Conservation (phyloP, 495 filamentous ascomycete genomes). For the Letharia columbiana region DNA sequence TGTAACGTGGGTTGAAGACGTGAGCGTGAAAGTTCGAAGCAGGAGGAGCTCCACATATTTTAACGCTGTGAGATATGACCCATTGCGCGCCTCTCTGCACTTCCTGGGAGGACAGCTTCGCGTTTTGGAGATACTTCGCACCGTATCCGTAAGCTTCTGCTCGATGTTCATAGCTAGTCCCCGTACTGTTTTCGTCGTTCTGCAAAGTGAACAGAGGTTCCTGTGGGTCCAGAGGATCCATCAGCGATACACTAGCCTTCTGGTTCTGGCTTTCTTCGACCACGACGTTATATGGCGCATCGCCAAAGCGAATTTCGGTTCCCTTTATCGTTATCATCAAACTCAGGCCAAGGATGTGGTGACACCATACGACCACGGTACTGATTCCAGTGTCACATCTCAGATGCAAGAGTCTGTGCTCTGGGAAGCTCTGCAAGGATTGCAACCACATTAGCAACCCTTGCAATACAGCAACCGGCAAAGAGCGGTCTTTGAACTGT, state of each 20-base stretch:
- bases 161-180: constrained; percentile 10
- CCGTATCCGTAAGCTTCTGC: constrained; percentile 19
- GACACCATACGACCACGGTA: constrained; percentile 22
- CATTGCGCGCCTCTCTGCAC: background rate
- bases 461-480: constrained; percentile 19
- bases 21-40: background rate
- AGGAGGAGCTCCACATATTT: background rate
- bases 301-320: constrained; percentile 14
- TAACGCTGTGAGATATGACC: background rate
- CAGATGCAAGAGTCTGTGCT: constrained; percentile 17
- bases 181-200: background rate
- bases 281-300: constrained; percentile 6
- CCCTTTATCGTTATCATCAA: constrained; percentile 2
- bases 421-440: constrained; percentile 19
- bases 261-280: background rate
- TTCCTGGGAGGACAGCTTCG: background rate
- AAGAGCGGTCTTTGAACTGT: background rate
- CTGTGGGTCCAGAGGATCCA: constrained; percentile 14
- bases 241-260: constrained; percentile 11
- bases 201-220: constrained; percentile 22
- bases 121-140: background rate
- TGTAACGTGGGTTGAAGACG: background rate
- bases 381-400: constrained; percentile 17
- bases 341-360: constrained; percentile 20
- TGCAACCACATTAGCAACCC: constrained; percentile 18